Evolutionary conservation across 2,329 filamentous ascomycete genomes (phyloP), one percentile per base, ranked within the genome.

Genomic region (Aspergillus transmontanensis): DNA sequence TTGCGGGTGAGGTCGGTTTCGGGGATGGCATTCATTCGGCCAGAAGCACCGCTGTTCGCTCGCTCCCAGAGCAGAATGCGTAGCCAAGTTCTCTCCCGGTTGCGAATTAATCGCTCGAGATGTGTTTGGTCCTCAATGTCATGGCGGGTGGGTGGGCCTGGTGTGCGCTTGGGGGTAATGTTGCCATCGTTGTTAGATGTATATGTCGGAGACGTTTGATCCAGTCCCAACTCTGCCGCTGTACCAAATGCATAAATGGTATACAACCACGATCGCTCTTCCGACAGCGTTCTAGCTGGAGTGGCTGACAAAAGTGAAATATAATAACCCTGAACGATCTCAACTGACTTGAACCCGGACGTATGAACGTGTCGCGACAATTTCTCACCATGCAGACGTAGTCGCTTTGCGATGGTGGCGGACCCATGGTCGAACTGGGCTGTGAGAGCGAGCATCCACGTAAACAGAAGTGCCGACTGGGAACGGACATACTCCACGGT

Each of bases 251-350:
- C 72, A 58, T 75, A 69, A 61, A 69, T 71, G 10, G 73, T 73
- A 39, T 75, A 75, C 0, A 75, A 61, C 73, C 73, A 74, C 0
- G 69, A 70, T 2, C 72, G 67, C 28, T 75, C 73, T 41, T 75
- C 70, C 1, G 68, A 61, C 34, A 72, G 26, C 6, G 66, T 65
- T n/a, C 67, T 68, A 0, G 72, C 71, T 5, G 72, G 73, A 2
- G 69, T 73, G 2, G 71, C 69, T 2, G 72, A 73, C 0, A 73
- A 63, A 1, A 75, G 55, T 0, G 71, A 73, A 16, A 75, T 75
- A 59, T 75, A 75, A 39, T 75, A 75, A 10, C 73, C 73, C 56
- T 75, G 72, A 0, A 72, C 70, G 26, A 75, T 73, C 32, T 75
- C 73, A 1, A 73, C 72, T 4, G 72, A 73, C 41, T 75, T 73